phyloP scores from a whole-genome alignment of 2,329 filamentous ascomycete genomes.

The Phialemoniopsis sp. region DNA sequence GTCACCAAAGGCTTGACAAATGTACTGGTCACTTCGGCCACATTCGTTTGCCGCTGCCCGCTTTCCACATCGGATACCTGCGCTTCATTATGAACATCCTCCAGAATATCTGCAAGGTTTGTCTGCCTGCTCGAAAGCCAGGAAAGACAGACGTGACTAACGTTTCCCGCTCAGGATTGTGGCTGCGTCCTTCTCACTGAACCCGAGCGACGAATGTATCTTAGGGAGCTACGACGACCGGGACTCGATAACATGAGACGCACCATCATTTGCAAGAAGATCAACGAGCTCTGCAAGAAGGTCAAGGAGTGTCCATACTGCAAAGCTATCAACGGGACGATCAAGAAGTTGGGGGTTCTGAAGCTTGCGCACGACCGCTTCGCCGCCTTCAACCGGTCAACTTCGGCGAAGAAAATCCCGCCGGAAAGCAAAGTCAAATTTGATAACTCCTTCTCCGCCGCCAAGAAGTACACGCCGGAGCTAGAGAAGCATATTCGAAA shows the following conservation, averaged over 20 bases:
- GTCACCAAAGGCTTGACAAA: slow-evolving; percentile 72
- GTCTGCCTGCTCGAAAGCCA: slow-evolving; percentile 3
- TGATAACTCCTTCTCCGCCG: slow-evolving; percentile 78
- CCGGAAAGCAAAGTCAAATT: slow-evolving; percentile 81
- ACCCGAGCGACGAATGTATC: slow-evolving; percentile 67
- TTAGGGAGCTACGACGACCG: slow-evolving; percentile 77
- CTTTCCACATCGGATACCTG: slow-evolving; percentile 94
- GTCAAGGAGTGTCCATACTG: slow-evolving; percentile 79
- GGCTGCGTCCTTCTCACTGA: slow-evolving; percentile 80
- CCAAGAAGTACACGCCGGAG: slow-evolving; percentile 73
- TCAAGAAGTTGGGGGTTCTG: slow-evolving; percentile 87
- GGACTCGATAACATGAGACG: slow-evolving; percentile 83
- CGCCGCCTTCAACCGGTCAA: slow-evolving; percentile 81
- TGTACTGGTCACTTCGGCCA: slow-evolving; percentile 97
- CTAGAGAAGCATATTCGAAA: slow-evolving; percentile 89
- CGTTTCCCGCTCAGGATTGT: slow-evolving; percentile 54
- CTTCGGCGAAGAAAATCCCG: slow-evolving; percentile 76
- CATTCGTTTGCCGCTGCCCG: slow-evolving; percentile 83
- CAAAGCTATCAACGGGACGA: slow-evolving; percentile 78
- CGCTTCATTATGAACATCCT: slow-evolving; percentile 89
- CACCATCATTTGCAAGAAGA: slow-evolving; percentile 78
- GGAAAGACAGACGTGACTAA: too few relatives aligned
- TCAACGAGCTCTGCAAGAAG: slow-evolving; percentile 88
- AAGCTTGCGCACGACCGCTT: slow-evolving; percentile 96
- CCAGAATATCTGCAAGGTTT: slow-evolving; percentile 87